Evolutionary conservation across 768 basidiomycete species (phyloP), one percentile per base, ranked within the genome.

Genomic region (Cystoderma amianthinum): DNA sequence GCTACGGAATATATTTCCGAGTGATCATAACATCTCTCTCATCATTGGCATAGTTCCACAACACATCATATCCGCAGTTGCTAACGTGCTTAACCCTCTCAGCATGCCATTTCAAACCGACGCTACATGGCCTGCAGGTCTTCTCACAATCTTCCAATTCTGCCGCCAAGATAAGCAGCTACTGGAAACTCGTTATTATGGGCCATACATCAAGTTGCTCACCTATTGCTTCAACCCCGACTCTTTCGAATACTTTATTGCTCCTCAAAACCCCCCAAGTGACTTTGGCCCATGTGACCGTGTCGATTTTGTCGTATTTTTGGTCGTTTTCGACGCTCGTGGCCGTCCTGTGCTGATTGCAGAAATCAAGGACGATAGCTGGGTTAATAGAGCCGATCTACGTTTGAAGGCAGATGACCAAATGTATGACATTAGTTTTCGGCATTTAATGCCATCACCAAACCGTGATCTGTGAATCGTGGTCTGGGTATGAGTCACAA

Each of bases 201-300:
- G 64, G 30, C 62, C 65, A 32, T 67, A 65, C 45, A 53, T 62
- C 58, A 58, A 54, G 46, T 59, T 67, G 18, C 50, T 69, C 28
- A 63, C 57, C 45, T 67, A 66, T 48, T 57, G 54, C 49, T 48
- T 58, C 38, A 47, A 52, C 36, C 46, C 51, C 17, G 45, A 55
- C 40, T 51, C 54, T 18, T 61, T 60, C 53, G 40, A 45, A 12
- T 57, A 49, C 55, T 60, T 57, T 43, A 40, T 67, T 53, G 54
- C 60, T 30, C 63, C 53, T 18, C 60, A 61, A 43, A 50, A 28
- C 36, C 48, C 56, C 44, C 56, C 52, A 38, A 48, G 44, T 22
- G 49, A 55, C 32, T 28, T 39, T 36, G 37, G 38, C 40, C 20
- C 23, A 17, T 41, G 46, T 36, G 53, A 62, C 35, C 39, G 52